Conservation (phyloP, 352 stramenopile species). For the Pythium aphanidermatum region DNA sequence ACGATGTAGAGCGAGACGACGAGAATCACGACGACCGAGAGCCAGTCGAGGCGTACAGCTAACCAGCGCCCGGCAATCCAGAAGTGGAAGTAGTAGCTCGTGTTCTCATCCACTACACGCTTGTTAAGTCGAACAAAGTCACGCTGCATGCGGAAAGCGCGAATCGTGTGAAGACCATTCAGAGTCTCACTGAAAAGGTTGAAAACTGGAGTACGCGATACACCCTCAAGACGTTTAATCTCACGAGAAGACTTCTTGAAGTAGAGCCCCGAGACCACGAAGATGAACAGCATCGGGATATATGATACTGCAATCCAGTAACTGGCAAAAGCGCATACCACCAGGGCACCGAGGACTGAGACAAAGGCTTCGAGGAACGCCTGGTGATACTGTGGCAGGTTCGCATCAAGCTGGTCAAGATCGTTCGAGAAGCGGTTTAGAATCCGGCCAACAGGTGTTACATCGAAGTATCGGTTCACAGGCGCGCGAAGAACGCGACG, state of each 20-base stretch:
- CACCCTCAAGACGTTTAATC: conserved; percentile 91
- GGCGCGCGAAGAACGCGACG: conserved; percentile 34
- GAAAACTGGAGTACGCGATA: conserved; percentile 88
- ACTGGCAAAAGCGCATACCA: conserved; percentile 26
- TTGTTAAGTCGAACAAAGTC: conserved; percentile 28
- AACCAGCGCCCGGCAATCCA: conserved; percentile 83
- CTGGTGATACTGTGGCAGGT: conserved; percentile 31
- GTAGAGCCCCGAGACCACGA: conserved; percentile 57
- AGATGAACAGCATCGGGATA: conserved; percentile 41
- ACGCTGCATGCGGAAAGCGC: conserved; percentile 47
- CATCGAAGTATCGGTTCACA: conserved; percentile 56
- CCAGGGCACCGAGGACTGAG: conserved; percentile 19
- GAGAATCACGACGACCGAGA: conserved; percentile 82
- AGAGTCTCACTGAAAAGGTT: conserved; percentile 90
- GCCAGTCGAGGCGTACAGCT: conserved; percentile 83
- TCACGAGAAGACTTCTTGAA: conserved; percentile 79
- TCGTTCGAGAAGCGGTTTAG: conserved; percentile 61
- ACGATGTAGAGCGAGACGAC: conserved; percentile 86
- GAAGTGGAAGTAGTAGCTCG: conserved; percentile 37
- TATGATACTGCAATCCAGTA: conserved; percentile 37
- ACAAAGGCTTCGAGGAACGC: conserved; percentile 24
- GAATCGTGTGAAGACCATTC: conserved; percentile 90
- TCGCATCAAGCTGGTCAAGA: conserved; percentile 43
- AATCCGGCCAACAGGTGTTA: conserved; percentile 54
- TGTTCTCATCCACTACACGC: conserved; percentile 30